Conservation (phyloP, 768 basidiomycete species). For the Serpula lacrymans region DNA sequence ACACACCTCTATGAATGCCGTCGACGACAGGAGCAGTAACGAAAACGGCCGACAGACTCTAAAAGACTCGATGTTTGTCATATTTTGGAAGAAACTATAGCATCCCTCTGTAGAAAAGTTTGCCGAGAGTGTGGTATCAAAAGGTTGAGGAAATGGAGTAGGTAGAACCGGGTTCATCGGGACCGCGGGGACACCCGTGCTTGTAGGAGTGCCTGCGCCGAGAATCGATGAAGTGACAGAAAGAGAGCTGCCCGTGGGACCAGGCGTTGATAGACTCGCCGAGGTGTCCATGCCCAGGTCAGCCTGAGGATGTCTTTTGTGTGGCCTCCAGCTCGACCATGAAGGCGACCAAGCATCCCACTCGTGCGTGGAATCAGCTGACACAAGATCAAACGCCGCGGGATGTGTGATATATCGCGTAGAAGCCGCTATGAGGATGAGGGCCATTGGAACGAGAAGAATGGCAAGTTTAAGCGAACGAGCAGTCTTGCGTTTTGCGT, state of each 20-base stretch:
- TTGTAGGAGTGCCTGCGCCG: constrained; percentile 8
- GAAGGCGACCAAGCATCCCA: constrained; percentile 28
- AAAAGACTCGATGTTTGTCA: constrained; percentile 61
- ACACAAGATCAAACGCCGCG: constrained; percentile 40
- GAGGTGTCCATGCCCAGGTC: constrained; percentile 15
- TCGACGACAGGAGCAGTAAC: constrained; percentile 54
- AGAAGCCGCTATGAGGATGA: constrained; percentile 52
- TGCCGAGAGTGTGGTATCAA: constrained; percentile 56
- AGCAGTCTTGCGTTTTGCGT: constrained; percentile 36
- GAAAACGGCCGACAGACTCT: constrained; percentile 77
- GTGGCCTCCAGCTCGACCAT: constrained; percentile 35
- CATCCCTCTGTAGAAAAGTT: constrained; percentile 70
- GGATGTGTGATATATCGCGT: constrained; percentile 52
- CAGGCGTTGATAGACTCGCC: constrained; percentile 5
- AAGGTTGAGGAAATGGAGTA: constrained; percentile 75
- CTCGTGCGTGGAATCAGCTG: constrained; percentile 20
- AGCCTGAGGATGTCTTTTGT: constrained; percentile 36
- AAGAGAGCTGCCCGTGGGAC: constrained; percentile 12
- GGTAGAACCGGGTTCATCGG: constrained; percentile 48
- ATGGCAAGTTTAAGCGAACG: constrained; percentile 44
- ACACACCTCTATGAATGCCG: constrained; percentile 51
- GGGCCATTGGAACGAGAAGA: constrained; percentile 51
- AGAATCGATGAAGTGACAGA: constrained; percentile 5
- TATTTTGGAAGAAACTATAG: constrained; percentile 69
- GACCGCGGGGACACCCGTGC: constrained; percentile 22